A percentile compares a stretch with the other conserved stretches of the same genome.
Evolutionary conservation across 192 early-diverging fungal species (phyloP).

Genomic region (Podila minutissima): DNA sequence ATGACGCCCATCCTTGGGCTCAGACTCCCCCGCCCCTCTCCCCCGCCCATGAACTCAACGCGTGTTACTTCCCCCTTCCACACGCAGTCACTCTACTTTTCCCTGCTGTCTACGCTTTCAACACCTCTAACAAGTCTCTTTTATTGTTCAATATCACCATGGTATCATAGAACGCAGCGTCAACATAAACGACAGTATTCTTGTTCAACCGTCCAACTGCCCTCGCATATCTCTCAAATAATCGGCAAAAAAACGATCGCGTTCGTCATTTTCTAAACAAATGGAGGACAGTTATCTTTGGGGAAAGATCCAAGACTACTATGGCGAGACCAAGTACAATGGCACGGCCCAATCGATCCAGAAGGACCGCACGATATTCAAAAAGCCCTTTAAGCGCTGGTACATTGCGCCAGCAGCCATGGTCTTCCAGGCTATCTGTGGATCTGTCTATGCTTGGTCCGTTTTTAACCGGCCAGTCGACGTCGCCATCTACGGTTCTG

Average conservation of each 20-base stretch:
- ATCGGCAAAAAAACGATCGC: neutral
- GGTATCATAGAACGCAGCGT: neutral
- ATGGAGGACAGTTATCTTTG: constrained; percentile 49
- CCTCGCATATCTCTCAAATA: neutral
- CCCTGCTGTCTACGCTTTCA: neutral
- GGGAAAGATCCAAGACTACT: constrained; percentile 39
- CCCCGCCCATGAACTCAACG: no score
- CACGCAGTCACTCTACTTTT: neutral
- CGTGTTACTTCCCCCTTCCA: neutral
- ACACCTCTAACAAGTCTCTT: neutral
- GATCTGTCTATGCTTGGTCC: constrained; percentile 76
- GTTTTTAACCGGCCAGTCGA: constrained; percentile 71
- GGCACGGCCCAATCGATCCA: constrained; percentile 39
- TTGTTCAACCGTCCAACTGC: neutral
- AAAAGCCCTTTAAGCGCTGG: constrained; percentile 63
- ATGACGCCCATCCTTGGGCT: no score
- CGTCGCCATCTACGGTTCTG: constrained; percentile 47
- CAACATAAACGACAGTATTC: no score
- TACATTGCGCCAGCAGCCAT: constrained; percentile 67
- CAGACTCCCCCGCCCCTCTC: no score
- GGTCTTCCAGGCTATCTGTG: constrained; percentile 71
- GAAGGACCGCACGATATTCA: constrained; percentile 33
- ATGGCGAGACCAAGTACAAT: constrained; percentile 48
- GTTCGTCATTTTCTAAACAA: neutral
- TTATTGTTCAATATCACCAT: neutral